phyloP scores from a whole-genome alignment of 441 rosid species.

The Populus hybrid region DNA sequence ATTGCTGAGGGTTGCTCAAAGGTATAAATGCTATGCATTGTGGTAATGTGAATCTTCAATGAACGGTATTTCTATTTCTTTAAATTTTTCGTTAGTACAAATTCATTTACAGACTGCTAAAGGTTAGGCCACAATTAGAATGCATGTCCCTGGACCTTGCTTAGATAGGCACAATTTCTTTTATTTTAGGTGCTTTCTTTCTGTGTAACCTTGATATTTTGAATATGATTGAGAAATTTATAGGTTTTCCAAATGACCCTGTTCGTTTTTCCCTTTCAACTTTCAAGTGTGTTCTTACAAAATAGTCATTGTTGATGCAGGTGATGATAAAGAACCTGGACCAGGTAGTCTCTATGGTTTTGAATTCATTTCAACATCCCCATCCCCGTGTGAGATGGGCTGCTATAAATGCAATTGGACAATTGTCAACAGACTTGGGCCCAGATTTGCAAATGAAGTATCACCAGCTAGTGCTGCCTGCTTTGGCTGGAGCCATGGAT shows the following conservation, averaged over 20 bases:
- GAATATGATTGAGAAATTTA: neutral
- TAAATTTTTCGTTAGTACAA: neutral
- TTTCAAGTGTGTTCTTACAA: neutral
- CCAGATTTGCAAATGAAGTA: conserved; percentile 94
- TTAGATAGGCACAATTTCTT: neutral
- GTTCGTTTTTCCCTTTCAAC: neutral
- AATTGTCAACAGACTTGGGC: conserved; percentile 89
- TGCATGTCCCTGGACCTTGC: neutral
- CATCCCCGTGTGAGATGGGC: conserved; percentile 97
- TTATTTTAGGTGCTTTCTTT: neutral
- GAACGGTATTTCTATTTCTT: neutral
- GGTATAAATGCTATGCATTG: conserved; percentile 59
- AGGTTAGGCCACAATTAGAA: neutral
- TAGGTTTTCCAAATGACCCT: neutral
- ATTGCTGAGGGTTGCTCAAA: conserved; percentile 99
- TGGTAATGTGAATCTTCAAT: neutral
- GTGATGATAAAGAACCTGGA: conserved; percentile 79
- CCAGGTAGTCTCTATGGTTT: conserved; percentile 71
- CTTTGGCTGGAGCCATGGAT: conserved; percentile 83
- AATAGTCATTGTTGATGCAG: conserved; percentile 26
- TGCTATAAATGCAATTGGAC: conserved; percentile 94
- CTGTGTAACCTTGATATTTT: neutral
- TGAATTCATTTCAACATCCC: conserved; percentile 75
- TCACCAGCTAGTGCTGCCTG: conserved; percentile 75
- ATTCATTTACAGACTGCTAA: neutral